Evolutionary conservation across 176 grass and related monocot genomes (phyloP).

Genomic region (Phoenix dactylifera): DNA sequence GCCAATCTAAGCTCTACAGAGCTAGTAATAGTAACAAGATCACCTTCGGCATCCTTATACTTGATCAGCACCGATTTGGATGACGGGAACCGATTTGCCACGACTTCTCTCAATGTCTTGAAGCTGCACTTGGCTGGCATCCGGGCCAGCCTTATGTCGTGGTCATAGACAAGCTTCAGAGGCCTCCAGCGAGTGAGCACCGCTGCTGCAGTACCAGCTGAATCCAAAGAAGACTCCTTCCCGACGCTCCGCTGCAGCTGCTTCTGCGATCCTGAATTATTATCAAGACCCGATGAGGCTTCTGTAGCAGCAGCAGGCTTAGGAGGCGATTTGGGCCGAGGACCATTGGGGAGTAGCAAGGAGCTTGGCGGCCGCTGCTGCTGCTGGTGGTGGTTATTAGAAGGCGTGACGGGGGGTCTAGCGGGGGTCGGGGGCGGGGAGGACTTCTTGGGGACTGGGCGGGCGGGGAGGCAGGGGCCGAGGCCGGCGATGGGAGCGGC

Average conservation of each 20-base stretch:
- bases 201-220: neutral
- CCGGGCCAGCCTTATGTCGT: slow-evolving; percentile 82
- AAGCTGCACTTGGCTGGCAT: slow-evolving; percentile 71
- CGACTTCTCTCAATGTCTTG: slow-evolving; percentile 47
- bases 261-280: neutral
- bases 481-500: slow-evolving; percentile 41
- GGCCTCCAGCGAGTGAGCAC: slow-evolving; percentile 37
- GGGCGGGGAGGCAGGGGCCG: slow-evolving; percentile 67
- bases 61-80: slow-evolving; percentile 92
- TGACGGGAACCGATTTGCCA: slow-evolving; percentile 57
- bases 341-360: slow-evolving; percentile 13
- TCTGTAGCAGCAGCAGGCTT: slow-evolving; percentile 21
- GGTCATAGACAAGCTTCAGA: slow-evolving; percentile 88
- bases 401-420: neutral
- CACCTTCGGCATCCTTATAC: slow-evolving; percentile 83
- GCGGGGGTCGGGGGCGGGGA: slow-evolving; percentile 6
- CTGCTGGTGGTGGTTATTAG: slow-evolving; percentile 16
- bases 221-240: slow-evolving; percentile 13
- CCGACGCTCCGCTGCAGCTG: slow-evolving; percentile 2
- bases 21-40: slow-evolving; percentile 84
- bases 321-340: slow-evolving; percentile 22
- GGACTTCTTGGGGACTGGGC: slow-evolving; percentile 61
- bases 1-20: slow-evolving; percentile 68
- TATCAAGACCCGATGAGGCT: slow-evolving; percentile 1
- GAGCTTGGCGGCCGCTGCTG: neutral